Conservation (phyloP, 306 rosid species). For the Castanospermum australe region DNA sequence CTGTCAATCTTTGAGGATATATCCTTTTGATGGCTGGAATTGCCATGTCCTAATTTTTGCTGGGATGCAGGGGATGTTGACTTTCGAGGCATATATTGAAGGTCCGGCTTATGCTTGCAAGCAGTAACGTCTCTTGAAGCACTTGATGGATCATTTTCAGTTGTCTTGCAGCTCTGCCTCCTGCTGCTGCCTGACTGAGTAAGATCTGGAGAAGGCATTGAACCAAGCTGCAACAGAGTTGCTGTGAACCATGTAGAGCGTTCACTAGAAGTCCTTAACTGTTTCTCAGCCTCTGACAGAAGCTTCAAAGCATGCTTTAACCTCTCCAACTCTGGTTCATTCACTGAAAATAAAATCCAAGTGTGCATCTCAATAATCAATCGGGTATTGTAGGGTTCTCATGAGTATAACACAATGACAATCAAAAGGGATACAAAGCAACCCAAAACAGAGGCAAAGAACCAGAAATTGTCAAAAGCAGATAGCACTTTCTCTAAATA, state of each 20-base stretch:
- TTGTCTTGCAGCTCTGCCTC: slow-evolving; percentile 81
- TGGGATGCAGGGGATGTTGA: slow-evolving; percentile 54
- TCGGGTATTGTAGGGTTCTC: no score
- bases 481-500: slow-evolving; percentile 2
- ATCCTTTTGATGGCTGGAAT: slow-evolving; percentile 47
- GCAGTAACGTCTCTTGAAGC: slow-evolving; percentile 65
- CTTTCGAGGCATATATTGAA: slow-evolving; percentile 53
- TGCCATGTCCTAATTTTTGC: slow-evolving; percentile 43
- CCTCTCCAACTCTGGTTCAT: slow-evolving; percentile 80
- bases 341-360: slow-evolving; percentile 65
- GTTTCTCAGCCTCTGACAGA: slow-evolving; percentile 97
- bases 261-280: slow-evolving; percentile 87
- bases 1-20: slow-evolving; percentile 44
- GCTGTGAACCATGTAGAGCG: slow-evolving; percentile 99
- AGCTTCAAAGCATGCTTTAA: slow-evolving; percentile 92
- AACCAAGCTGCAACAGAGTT: slow-evolving; percentile 91
- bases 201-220: slow-evolving; percentile 76
- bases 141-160: slow-evolving; percentile 83
- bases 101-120: slow-evolving; percentile 53
- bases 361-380: slow-evolving; percentile 23
- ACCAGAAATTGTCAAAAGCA: slow-evolving; percentile 15
- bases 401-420: background rate
- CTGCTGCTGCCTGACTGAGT: slow-evolving; percentile 79
- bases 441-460: background rate
- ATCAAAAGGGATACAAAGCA: no score